These are phyloP conservation scores for Psophocarpus tetragonolobus DNA, from an alignment of 306 rosid genomes.

Conservation along the genomic window DNA sequence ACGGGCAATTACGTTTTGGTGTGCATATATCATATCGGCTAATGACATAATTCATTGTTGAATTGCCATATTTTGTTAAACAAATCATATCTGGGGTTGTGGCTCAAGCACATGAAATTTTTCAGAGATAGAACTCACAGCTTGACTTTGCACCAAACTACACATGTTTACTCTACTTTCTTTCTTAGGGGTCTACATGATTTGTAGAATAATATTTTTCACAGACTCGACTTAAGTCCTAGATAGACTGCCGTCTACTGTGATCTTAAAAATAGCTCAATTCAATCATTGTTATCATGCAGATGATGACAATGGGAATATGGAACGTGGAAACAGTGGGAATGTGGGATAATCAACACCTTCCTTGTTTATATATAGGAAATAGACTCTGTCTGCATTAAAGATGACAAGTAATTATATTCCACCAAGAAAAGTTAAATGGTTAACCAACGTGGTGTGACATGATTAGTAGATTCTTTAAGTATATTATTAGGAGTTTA, in stretches of 20 bases:
- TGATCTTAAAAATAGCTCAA: neutral
- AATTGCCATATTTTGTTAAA: conserved; percentile 16
- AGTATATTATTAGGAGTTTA: neutral
- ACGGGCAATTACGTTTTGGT: neutral
- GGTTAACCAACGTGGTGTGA: neutral
- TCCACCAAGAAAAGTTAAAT: neutral
- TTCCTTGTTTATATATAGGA: neutral
- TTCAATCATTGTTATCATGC: neutral
- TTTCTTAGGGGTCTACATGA: neutral
- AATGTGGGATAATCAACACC: neutral
- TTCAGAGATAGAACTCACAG: neutral
- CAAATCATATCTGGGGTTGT: conserved; percentile 16
- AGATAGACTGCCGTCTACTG: neutral
- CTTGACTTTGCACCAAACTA: neutral
- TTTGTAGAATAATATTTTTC: neutral
- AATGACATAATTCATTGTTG: neutral
- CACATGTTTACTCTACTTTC: neutral
- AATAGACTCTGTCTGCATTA: neutral
- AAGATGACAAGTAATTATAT: neutral
- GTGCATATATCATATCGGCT: neutral
- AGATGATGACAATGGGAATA: neutral
- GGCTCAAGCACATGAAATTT: neutral
- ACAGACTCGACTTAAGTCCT: neutral
- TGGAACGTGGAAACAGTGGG: neutral
- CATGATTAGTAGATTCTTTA: neutral